A percentile compares a stretch with the other conserved stretches of the same genome.
Evolutionary conservation across 257 asterid species (phyloP).

Genomic region (Gentiana macrophylla): DNA sequence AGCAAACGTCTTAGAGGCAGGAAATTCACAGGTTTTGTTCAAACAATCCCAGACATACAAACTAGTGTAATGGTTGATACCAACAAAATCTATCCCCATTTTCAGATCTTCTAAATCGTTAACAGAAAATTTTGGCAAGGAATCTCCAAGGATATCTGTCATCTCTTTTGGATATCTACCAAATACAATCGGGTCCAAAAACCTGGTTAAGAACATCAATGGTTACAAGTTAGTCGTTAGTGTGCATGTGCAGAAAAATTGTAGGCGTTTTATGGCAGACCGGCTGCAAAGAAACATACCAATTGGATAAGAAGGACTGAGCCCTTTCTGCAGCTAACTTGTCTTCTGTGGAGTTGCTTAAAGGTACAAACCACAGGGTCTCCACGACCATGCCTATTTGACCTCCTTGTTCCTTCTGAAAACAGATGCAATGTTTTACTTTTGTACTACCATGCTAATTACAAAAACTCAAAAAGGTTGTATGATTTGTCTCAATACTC

Average conservation of each 20-base stretch:
- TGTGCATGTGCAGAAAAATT: no score
- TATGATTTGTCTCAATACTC: no score
- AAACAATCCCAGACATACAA: conserved; percentile 41
- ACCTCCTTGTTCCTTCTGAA: conserved; percentile 18
- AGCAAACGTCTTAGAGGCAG: conserved; percentile 5
- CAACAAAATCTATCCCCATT: conserved; percentile 24
- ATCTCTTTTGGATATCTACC: conserved; percentile 44
- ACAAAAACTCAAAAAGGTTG: no score
- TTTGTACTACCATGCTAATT: no score
- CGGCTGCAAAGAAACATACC: background rate
- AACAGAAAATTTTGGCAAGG: conserved; percentile 28
- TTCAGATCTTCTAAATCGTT: conserved; percentile 18
- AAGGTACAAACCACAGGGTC: conserved; percentile 16
- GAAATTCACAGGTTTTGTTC: conserved; percentile 26
- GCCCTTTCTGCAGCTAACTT: conserved; percentile 21
- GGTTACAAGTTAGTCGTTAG: no score
- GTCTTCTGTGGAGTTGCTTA: conserved; percentile 22
- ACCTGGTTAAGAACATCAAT: conserved; percentile 16
- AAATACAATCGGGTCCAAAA: conserved; percentile 34
- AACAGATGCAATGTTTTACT: no score
- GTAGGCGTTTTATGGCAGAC: no score
- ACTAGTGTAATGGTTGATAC: conserved; percentile 15
- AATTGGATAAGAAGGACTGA: conserved; percentile 16
- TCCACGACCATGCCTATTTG: conserved; percentile 16
- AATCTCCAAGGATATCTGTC: conserved; percentile 25